A percentile compares a stretch with the other conserved stretches of the same genome.
Evolutionary conservation across 139 green algal genomes (phyloP).

Genomic region (Coelastrella sp.): DNA sequence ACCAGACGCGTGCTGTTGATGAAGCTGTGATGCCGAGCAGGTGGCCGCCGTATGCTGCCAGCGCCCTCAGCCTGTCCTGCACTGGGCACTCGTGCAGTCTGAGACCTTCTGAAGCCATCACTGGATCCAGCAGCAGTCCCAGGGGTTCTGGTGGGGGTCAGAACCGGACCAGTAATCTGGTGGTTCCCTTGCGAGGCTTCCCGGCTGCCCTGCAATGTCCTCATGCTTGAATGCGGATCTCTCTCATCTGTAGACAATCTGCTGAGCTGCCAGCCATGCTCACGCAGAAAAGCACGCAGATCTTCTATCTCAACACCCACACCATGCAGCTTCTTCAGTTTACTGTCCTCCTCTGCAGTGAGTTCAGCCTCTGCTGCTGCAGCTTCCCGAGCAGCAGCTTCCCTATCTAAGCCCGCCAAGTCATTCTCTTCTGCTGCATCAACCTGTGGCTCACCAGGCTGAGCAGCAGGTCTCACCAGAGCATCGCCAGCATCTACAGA

Average conservation of each 20-base stretch:
- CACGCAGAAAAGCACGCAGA: slow-evolving; percentile 19
- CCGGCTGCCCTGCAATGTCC: not conserved
- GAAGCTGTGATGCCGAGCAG: slow-evolving; percentile 39
- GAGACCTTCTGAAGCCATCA: not conserved
- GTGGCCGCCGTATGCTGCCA: not conserved
- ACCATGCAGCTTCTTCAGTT: slow-evolving; percentile 22
- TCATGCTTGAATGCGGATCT: not conserved
- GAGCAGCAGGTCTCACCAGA: not conserved
- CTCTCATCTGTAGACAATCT: slow-evolving; percentile 39
- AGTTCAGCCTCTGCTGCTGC: not conserved
- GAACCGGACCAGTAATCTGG: no score
- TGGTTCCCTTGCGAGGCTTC: no score
- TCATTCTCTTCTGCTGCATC: not conserved
- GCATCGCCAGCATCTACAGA: not conserved
- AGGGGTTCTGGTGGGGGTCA: not conserved
- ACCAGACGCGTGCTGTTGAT: not conserved
- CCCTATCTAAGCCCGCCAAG: not conserved
- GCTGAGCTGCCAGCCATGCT: slow-evolving; percentile 49
- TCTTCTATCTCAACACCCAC: slow-evolving; percentile 7
- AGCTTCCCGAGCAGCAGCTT: not conserved
- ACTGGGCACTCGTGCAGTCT: not conserved
- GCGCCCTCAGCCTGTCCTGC: not conserved
- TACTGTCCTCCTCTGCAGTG: slow-evolving; percentile 30
- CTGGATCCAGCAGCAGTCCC: not conserved
- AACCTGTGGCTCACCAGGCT: not conserved